Percentiles rank a stretch among this genome's conserved stretches.
Evolutionary conservation across 2,329 filamentous ascomycete genomes (phyloP).

Genomic region (Boeremia exigua): DNA sequence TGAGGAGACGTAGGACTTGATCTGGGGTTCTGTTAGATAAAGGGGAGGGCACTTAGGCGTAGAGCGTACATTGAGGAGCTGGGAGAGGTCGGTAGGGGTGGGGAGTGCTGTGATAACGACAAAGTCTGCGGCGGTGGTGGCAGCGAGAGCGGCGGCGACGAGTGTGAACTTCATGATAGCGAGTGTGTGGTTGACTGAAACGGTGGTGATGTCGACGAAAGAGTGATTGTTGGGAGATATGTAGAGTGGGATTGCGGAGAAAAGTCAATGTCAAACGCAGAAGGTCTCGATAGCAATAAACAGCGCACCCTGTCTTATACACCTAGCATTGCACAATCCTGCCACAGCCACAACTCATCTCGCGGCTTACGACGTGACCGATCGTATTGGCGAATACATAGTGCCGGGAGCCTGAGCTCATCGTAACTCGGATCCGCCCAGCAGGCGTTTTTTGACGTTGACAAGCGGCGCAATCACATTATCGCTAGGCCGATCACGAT

Average conservation of each 20-base stretch:
- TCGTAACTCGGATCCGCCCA: neutral
- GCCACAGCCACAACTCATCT: constrained; percentile 16
- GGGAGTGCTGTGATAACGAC: constrained; percentile 26
- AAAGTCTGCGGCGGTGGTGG: constrained; percentile 27
- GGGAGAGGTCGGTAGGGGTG: constrained; percentile 21
- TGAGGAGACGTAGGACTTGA: constrained; percentile 23
- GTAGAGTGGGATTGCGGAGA: neutral
- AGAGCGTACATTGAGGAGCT: constrained; percentile 25
- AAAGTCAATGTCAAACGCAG: neutral
- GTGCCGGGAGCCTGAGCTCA: constrained; percentile 5
- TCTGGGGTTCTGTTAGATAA: constrained; percentile 11
- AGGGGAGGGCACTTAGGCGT: no score
- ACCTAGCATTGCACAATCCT: constrained; percentile 6
- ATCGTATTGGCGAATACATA: constrained; percentile 7
- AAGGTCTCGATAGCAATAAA: constrained; percentile 2
- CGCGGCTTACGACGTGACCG: constrained; percentile 2
- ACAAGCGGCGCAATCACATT: neutral
- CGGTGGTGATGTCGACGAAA: neutral
- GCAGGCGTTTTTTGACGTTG: neutral
- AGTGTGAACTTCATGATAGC: constrained; percentile 27
- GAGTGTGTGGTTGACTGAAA: neutral
- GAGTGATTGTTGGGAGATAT: neutral
- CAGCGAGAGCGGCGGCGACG: constrained; percentile 26
- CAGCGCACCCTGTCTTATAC: constrained; percentile 15
- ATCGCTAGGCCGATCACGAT: neutral